Percentiles rank a stretch among this genome's conserved stretches.
phyloP scores from a whole-genome alignment of 139 green algal genomes.

The Chlorella sp. region DNA sequence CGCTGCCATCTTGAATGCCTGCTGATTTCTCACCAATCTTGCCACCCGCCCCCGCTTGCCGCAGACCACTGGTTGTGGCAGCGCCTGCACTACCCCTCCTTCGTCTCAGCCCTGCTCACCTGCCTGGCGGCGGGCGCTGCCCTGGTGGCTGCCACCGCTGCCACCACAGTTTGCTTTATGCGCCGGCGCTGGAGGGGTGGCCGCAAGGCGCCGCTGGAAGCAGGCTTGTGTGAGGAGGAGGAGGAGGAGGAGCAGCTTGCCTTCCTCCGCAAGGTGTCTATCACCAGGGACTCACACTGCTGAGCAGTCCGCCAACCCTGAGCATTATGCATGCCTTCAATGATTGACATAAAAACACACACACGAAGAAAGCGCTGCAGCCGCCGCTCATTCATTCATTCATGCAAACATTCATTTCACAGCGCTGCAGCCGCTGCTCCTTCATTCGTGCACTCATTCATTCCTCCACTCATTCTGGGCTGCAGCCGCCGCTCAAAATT shows the following conservation, averaged over 20 bases:
- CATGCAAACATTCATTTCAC: too few relatives aligned
- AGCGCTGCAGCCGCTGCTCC: too few relatives aligned
- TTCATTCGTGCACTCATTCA: too few relatives aligned
- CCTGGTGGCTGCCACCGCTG: not conserved
- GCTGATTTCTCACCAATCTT: not conserved
- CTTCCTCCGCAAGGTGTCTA: not conserved
- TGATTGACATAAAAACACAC: too few relatives aligned
- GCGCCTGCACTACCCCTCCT: not conserved
- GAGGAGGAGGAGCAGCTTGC: not conserved
- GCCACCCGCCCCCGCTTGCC: not conserved
- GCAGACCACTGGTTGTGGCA: conserved; percentile 3
- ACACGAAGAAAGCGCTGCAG: too few relatives aligned
- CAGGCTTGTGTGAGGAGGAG: not conserved
- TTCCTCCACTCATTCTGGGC: too few relatives aligned
- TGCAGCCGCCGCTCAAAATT: too few relatives aligned
- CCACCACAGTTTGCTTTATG: not conserved
- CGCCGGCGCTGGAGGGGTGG: not conserved
- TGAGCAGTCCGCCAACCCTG: too few relatives aligned
- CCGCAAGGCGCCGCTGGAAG: not conserved
- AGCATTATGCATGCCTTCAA: too few relatives aligned
- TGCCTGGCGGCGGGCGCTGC: not conserved
- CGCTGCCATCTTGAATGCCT: not conserved
- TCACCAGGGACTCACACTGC: too few relatives aligned
- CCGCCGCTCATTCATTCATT: too few relatives aligned
- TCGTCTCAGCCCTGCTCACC: not conserved